These are phyloP conservation scores for Mariannaea elegans DNA, from an alignment of 2,329 filamentous ascomycete genomes.

Conservation along the genomic window DNA sequence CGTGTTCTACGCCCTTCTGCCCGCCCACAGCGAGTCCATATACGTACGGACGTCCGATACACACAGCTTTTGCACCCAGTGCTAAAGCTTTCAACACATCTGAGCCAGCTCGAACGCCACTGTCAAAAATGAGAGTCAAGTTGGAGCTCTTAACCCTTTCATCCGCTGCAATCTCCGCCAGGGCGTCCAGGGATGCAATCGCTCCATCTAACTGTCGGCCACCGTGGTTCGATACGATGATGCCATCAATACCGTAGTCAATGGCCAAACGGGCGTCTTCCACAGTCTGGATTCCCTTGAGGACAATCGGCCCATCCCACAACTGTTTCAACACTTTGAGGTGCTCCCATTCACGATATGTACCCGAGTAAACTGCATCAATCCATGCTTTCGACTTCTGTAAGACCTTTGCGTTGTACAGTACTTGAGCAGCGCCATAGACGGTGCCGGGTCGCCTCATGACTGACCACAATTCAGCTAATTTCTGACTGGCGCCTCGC, in stretches of 20 bases:
- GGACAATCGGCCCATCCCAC: conserved; percentile 64
- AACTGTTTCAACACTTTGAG: conserved; percentile 64
- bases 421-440: conserved; percentile 29
- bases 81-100: conserved; percentile 53
- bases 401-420: conserved; percentile 14
- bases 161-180: conserved; percentile 56
- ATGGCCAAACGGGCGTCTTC: conserved; percentile 51
- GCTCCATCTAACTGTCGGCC: conserved; percentile 53
- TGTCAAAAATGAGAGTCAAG: conserved; percentile 64
- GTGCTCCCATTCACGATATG: conserved; percentile 68
- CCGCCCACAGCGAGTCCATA: conserved; percentile 49
- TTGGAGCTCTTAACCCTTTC: conserved; percentile 58
- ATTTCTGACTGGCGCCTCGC: conserved; percentile 15
- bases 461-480: conserved; percentile 31
- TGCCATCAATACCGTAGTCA: conserved; percentile 49
- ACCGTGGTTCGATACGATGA: conserved; percentile 55
- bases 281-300: conserved; percentile 53
- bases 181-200: conserved; percentile 63
- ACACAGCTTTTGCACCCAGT: conserved; percentile 51
- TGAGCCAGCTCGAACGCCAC: conserved; percentile 50
- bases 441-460: conserved; percentile 33
- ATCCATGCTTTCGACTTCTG: conserved; percentile 36
- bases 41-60: conserved; percentile 54
- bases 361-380: conserved; percentile 45
- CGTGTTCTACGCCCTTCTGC: conserved; percentile 63